Percentiles rank a stretch among this genome's conserved stretches.
Conservation (phyloP, 2,329 filamentous ascomycete genomes). For the Cadophora sp. region DNA sequence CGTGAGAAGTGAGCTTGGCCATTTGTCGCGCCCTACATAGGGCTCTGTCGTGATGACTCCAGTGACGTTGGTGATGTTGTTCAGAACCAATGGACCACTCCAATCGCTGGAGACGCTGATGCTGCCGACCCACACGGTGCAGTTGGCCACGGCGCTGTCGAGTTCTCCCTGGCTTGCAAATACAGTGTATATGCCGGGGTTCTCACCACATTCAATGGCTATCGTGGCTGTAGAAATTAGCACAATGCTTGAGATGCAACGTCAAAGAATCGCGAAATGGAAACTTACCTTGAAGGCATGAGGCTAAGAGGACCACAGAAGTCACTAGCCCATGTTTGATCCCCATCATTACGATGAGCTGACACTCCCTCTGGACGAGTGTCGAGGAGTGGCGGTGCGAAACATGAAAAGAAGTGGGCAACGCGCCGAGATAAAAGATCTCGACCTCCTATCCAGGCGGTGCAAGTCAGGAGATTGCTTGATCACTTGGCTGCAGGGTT, state of each 20-base stretch:
- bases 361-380: too few relatives aligned
- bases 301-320: background rate
- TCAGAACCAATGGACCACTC: conserved; percentile 9
- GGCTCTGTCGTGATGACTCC: background rate
- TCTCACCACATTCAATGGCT: background rate
- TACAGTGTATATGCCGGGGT: background rate
- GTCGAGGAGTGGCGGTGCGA: background rate
- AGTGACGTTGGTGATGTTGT: conserved; percentile 14
- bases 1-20: background rate
- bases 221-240: background rate
- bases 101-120: background rate
- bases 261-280: too few relatives aligned
- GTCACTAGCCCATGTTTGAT: too few relatives aligned
- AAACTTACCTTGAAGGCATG: background rate
- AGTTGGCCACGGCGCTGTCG: background rate
- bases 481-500: background rate
- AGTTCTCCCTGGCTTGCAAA: conserved; percentile 4
- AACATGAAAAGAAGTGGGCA: background rate
- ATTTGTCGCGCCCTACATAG: too few relatives aligned
- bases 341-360: background rate
- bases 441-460: background rate
- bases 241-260: background rate
- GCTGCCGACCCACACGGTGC: conserved; percentile 4
- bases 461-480: background rate
- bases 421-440: background rate